Base-by-base conservation (phyloP, 306 rosid species). In the Prunus davidiana region DNA sequence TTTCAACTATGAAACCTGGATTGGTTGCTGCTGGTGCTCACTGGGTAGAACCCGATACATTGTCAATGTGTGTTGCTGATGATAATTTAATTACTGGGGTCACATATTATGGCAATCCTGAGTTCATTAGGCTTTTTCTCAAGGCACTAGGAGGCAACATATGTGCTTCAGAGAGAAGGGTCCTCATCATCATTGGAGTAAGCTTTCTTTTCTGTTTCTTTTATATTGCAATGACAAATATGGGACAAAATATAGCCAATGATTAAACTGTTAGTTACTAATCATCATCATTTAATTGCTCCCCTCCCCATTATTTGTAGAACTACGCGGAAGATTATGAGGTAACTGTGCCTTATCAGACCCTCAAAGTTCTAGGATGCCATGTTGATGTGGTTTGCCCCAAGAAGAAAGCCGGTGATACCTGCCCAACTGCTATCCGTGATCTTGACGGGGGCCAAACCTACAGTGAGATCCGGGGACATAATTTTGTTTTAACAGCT, bases 381-480 rank as follows among this genome's bases (percentile, higher is more conserved):
- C 90, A 87, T 61, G 98, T 95, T 45, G 98, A 92, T 76, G 93
- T 88, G 61, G 90, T 86, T 87, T 86, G 93, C 83, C 97, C 98
- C 69, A 67, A 82, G 61, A 95, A 90, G 91, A 92, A 87, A 55
- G 84, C 88, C 11, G 97, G 98, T 20, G 96, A 95, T 34, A 83
- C 66, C 64, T 95, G 97, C 74, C 86, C 82, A 55, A 92, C 97
- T 22, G 96, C 92, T 41, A 74, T 92, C 84, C 97, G 88, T 80
- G 98, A 95, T 85, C 88, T 90, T 81, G 97, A 95, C 86, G 98
- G 98, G 12, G 97, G 88, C 65, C 97, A 95, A 60, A 92, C 93
- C 75, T 92, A 90, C 78, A 89, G 86, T 75, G 90, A 87, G 87
- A 92, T 89, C 85, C 88, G 85, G 27, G 97, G 98, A 71, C 87